Evolutionary conservation across 331 rosid species (phyloP), one percentile per base, ranked within the genome.

Genomic region (Spiraea crenata): DNA sequence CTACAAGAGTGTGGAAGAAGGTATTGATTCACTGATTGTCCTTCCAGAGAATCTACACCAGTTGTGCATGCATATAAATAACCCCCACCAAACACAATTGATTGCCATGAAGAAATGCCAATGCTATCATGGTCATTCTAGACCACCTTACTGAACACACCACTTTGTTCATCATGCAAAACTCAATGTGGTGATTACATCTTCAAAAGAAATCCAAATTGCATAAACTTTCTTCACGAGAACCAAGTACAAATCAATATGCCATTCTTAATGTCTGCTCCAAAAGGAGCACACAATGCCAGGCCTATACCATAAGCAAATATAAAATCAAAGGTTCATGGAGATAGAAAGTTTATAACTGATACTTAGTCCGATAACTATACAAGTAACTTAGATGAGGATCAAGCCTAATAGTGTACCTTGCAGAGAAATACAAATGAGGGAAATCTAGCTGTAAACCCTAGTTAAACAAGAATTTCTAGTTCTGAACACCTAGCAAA

Each of bases 1-100:
- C 50, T 67, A 67, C 50, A 38, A 38, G 38, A 63, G 46, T 16
- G 62, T 68, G 16, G 62, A 69, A 55, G 51, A 41, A 69, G 64
- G 42, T 7, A 69, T 39, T 7, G 31, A 41, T 3, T 55, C 54
- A 69, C 14, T 54, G 20, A 25, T 41, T 7, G 71, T 66, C 58
- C 71, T n/a, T n/a, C n/a, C n/a, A n/a, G n/a, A 25, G 34, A 35
- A 15, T 34, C 35, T 48, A 38, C 52, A 14, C 58, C 57, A 66
- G 47, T 45, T 48, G 58, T 15, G 57, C 71, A 66, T 58, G 48
- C 71, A 49, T 57, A 14, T 17, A 34, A 25, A 48, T 13, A 45
- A 45, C 6, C 2, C 15, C 35, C 51, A 20, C 69, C 44, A 5
- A 46, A 45, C 31, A 46, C 25, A 13, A 14, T 25, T 25, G 31